Evolutionary conservation across 805 yeast genomes (phyloP), one percentile per base, ranked within the genome.

Genomic region (Wickerhamomyces canadensis): DNA sequence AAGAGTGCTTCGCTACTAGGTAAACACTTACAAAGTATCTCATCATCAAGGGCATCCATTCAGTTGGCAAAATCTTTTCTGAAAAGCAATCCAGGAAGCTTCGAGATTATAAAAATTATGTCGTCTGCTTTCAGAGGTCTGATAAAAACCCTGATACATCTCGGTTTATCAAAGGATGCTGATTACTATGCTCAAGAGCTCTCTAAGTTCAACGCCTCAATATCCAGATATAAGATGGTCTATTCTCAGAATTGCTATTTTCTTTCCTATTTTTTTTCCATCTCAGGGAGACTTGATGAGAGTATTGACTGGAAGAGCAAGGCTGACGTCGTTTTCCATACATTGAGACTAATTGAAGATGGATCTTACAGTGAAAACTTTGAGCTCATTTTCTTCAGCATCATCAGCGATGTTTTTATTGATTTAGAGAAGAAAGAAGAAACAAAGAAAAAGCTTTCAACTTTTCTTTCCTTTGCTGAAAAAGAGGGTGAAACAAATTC

Each of bases 111-210:
- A 0, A 41, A 39, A 1, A 44, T 53, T 12, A 50, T 77, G 24
- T 49, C 65, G 11, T 48, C 54, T 5, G 46, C 72, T 3, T 76
- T 74, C 44, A 54, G 58, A 6, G 37, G 40, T 3, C 55, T 76
- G 19, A 57, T 77, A 17, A 54, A 62, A 4, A 48, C 63, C 1
- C 63, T 68, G 36, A 57, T 65, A 13, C 70, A 66, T 26, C 51
- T 76, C 27, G 88, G 89, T 0, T 50, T 78, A 3, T 60, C 78
- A 0, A 75, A 74, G 43, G 87, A 82, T 38, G 68, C 78, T 33
- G 67, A 70, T 3, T 77, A 67, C 50, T 81, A 70, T 55, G 44
- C 68, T 4, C 61, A 62, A 6, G 89, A 83, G 46, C 61, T 74
- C 19, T 14, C 15, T 4, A 54, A 44, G 28, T 43, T 53, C 27